Percentiles rank a stretch among this genome's conserved stretches.
Conservation (phyloP, 2,329 filamentous ascomycete genomes). For the Fusarium sp. region DNA sequence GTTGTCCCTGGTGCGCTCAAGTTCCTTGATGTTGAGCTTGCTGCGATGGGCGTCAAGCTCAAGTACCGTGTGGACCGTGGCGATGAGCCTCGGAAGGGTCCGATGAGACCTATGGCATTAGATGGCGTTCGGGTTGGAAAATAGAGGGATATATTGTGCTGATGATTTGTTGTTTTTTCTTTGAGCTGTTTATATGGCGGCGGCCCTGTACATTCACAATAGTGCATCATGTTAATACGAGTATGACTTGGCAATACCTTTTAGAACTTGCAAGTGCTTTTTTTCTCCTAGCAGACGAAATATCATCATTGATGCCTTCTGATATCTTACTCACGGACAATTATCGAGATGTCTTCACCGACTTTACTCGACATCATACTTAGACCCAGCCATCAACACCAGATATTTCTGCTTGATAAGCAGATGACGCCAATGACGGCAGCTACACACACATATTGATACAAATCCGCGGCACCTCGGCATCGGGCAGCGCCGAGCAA, state of each 20-base stretch:
- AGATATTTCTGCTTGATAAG: slow-evolving; percentile 4
- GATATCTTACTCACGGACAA: neutral
- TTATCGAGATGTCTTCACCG: neutral
- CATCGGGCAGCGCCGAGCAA: slow-evolving; percentile 21
- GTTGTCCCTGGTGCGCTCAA: slow-evolving; percentile 92
- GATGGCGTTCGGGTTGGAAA: slow-evolving; percentile 43
- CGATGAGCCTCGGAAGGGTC: slow-evolving; percentile 69
- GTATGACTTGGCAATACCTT: slow-evolving; percentile 17
- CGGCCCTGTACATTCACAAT: slow-evolving; percentile 22
- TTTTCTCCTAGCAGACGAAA: neutral
- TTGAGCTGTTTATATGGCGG: slow-evolving; percentile 29
- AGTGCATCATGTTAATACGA: slow-evolving; percentile 32
- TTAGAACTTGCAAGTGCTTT: neutral
- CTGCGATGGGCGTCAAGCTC: slow-evolving; percentile 95
- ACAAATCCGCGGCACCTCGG: slow-evolving; percentile 12
- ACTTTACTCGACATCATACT: neutral
- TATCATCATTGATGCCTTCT: neutral
- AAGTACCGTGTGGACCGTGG: slow-evolving; percentile 77
- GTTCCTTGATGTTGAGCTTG: slow-evolving; percentile 93
- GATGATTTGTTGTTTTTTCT: slow-evolving; percentile 28
- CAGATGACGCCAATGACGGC: slow-evolving; percentile 1
- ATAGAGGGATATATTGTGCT: slow-evolving; percentile 31
- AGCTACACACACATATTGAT: neutral
- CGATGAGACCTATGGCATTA: slow-evolving; percentile 53
- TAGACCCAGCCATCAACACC: neutral